Evolutionary conservation across 176 grass and related monocot genomes (phyloP).

Genomic region (Carex cristatella): DNA sequence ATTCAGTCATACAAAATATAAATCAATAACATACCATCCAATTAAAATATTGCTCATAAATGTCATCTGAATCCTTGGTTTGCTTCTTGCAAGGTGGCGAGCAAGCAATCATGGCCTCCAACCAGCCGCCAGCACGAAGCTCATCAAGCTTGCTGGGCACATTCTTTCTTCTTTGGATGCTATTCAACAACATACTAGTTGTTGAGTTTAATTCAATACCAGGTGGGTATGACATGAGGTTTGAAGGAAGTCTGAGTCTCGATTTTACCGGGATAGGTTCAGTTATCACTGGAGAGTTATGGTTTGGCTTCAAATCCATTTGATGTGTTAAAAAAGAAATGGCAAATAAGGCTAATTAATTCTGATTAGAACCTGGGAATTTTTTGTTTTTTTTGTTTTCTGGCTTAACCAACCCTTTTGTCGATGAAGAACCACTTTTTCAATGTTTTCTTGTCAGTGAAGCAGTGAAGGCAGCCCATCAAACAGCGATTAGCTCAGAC

Average conservation of each 20-base stretch:
- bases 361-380: neutral
- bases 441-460: constrained; percentile 65
- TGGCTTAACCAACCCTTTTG: constrained; percentile 55
- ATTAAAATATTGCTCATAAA: constrained; percentile 40
- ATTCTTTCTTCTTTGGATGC: constrained; percentile 42
- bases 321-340: neutral
- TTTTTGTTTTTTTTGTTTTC: neutral
- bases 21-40: constrained; percentile 62
- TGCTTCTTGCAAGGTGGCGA: constrained; percentile 65
- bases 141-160: constrained; percentile 61
- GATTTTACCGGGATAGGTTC: constrained; percentile 47
- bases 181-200: constrained; percentile 42
- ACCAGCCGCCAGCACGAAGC: constrained; percentile 52
- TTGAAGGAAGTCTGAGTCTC: constrained; percentile 38
- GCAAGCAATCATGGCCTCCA: constrained; percentile 77
- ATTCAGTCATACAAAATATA: neutral
- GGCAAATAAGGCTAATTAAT: neutral
- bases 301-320: constrained; percentile 70
- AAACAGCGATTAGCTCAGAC: constrained; percentile 38
- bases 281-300: constrained; percentile 62
- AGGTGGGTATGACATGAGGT: constrained; percentile 57
- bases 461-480: constrained; percentile 38
- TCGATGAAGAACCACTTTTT: constrained; percentile 72
- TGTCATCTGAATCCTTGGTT: constrained; percentile 33
- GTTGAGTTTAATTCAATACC: constrained; percentile 36